Evolutionary conservation across 441 rosid species (phyloP).

Genomic region (Hura crepitans): DNA sequence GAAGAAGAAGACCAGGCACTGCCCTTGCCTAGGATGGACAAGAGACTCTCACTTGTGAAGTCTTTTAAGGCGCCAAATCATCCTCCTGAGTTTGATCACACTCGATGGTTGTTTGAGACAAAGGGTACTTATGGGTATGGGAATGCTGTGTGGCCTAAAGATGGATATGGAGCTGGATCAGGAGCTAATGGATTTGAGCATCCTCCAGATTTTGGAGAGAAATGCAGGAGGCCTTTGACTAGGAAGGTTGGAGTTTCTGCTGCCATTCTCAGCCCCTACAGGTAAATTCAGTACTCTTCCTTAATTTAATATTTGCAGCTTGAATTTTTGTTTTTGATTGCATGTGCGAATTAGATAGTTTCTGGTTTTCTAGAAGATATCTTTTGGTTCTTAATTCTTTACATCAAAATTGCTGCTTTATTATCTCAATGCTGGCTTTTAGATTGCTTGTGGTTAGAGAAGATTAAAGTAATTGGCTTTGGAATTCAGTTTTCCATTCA

Average conservation of each 20-base stretch:
- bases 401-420: not conserved
- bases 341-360: no score
- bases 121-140: slow-evolving; percentile 91
- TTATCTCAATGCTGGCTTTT: not conserved
- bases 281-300: slow-evolving; percentile 31
- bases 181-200: slow-evolving; percentile 40
- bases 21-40: slow-evolving; percentile 66
- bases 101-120: slow-evolving; percentile 86
- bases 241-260: slow-evolving; percentile 69
- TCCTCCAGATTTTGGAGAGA: slow-evolving; percentile 65
- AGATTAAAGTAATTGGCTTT: not conserved
- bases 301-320: not conserved
- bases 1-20: slow-evolving; percentile 57
- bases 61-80: slow-evolving; percentile 62
- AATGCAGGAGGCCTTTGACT: slow-evolving; percentile 65
- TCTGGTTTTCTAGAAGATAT: not conserved
- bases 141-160: slow-evolving; percentile 88
- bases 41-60: slow-evolving; percentile 69
- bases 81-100: slow-evolving; percentile 67
- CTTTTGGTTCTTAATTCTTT: no score
- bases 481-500: not conserved
- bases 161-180: slow-evolving; percentile 57
- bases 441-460: not conserved
- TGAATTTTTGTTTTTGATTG: not conserved
- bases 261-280: slow-evolving; percentile 81